Evolutionary conservation across 2,329 filamentous ascomycete genomes (phyloP), one percentile per base, ranked within the genome.

Genomic region (Hypomyces rosellus): DNA sequence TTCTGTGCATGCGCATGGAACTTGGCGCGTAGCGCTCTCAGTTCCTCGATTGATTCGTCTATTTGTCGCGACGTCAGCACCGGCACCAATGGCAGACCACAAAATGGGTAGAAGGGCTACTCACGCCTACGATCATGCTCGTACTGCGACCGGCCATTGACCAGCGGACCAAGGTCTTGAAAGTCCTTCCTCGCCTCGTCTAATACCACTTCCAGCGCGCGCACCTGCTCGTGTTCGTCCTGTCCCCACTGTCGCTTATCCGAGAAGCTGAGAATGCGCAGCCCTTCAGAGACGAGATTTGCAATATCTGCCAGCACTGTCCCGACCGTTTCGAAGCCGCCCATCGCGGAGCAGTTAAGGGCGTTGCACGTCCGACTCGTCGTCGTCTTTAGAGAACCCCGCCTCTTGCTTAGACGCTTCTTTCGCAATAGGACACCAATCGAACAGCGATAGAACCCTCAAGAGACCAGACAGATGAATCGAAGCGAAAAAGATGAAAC

Each of bases 101-200:
- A 37, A 42, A n/a, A 25, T 7, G 9, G 34, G 2, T 11, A 15
- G 40, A 13, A 4, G n/a, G 45, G 45, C 44, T 18, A 69, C 77
- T 57, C 66, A 81, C 78, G 59, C 51, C 71, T 76, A 49, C 76
- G 69, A 60, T 83, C 78, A 53, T 76, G 74, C 59, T 81, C 75
- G 57, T 82, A 82, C 63, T 81, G 78, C 42, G 74, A 69, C 57
- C 76, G 72, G 30, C 78, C 78, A 55, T 79, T 76, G 48, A 82
- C 72, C 40, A 82, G 67, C 43, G 70, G 69, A 18, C 73, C 73
- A 52, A 83, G 68, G 59, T 78, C 74, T 65, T 82, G 79, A 55
- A 82, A 83, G 65, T 83, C 79, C 62, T 72, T 74, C 65, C 76
- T 79, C 50, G 80, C 80, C 57, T 81, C 77, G 61, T 81, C 77